Evolutionary conservation across 2,329 filamentous ascomycete genomes (phyloP), one percentile per base, ranked within the genome.

Genomic region (Trichophyton rubrum): DNA sequence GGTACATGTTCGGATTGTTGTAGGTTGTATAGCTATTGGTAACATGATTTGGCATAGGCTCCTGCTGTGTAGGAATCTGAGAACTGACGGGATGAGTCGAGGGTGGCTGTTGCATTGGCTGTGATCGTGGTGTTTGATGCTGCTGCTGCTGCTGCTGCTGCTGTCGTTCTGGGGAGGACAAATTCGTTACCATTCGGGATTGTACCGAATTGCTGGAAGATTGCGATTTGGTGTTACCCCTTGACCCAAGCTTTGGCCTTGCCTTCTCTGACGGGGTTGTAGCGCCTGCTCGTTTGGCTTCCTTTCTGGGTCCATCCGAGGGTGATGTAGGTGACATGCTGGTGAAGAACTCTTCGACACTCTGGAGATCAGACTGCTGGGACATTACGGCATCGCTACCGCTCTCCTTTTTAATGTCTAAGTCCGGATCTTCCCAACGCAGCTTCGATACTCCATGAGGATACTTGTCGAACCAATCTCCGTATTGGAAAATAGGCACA

Each of bases 401-500:
- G 45, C 83, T 86, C 68, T 95, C 88, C 66, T 86, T 88, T 70
- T 86, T 85, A 67, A 83, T 79, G 45, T 82, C 79, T 3, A 79
- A 75, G 30, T 82, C 84, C 1, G 88, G 86, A 65, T 93, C 89
- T 67, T 90, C 85, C 73, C 89, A 93, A 68, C 96, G 90, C 1
- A 85, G 81, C 62, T 89, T 85, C 2, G 89, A 89, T 15, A 97
- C 89, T 1, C 93, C 93, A 67, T 95, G 88, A 0, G 93, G 93
- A 70, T 96, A 97, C 65, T 88, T 84, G 69, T 93, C 88, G 68
- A 97, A 97, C 93, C 93, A 97, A 73, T 97, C 93, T 58, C 91
- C 90, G 67, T 97, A 97, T 68, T 97, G 92, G 72, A 96, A 91
- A 67, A 96, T 88, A 7, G 82, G 80, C 4, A 82, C 80, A 3